phyloP scores from a whole-genome alignment of 2,329 filamentous ascomycete species.

The Sporothrix pallida region DNA sequence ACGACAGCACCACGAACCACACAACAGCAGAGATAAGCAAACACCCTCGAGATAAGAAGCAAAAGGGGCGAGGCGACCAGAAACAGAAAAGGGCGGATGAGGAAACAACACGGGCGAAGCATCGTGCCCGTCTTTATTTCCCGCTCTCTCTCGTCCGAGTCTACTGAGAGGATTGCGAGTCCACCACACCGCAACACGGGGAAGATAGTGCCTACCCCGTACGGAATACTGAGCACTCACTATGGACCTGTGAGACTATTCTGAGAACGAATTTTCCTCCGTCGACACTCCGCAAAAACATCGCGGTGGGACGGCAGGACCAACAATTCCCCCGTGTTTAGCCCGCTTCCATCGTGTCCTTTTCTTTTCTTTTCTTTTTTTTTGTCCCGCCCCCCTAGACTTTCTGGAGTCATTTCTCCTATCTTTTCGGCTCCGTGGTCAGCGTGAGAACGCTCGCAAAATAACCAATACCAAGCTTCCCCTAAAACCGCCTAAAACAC shows the following conservation, averaged over 20 bases:
- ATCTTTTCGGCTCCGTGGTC: conserved; percentile 2
- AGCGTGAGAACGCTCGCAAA: background rate
- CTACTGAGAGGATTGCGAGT: background rate
- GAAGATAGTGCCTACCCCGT: conserved; percentile 4
- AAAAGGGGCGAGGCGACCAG: background rate
- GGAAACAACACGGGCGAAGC: conserved; percentile 13
- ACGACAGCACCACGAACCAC: background rate
- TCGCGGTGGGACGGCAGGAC: background rate
- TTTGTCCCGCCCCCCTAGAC: background rate
- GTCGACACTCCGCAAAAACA: background rate
- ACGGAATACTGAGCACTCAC: background rate
- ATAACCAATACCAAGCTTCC: conserved; percentile 13
- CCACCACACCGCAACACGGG: conserved; percentile 1
- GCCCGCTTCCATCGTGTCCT: background rate
- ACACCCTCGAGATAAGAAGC: background rate
- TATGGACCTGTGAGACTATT: too few relatives aligned
- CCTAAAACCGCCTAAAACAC: background rate
- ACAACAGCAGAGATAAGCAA: background rate
- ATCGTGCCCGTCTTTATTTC: background rate
- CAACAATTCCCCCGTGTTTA: background rate
- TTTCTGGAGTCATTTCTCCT: background rate
- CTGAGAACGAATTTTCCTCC: background rate
- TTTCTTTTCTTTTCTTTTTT: background rate
- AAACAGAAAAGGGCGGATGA: background rate
- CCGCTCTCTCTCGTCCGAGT: background rate